These are phyloP conservation scores for Boletus barrowsii DNA, from an alignment of 768 basidiomycete species.

Conservation along the genomic window DNA sequence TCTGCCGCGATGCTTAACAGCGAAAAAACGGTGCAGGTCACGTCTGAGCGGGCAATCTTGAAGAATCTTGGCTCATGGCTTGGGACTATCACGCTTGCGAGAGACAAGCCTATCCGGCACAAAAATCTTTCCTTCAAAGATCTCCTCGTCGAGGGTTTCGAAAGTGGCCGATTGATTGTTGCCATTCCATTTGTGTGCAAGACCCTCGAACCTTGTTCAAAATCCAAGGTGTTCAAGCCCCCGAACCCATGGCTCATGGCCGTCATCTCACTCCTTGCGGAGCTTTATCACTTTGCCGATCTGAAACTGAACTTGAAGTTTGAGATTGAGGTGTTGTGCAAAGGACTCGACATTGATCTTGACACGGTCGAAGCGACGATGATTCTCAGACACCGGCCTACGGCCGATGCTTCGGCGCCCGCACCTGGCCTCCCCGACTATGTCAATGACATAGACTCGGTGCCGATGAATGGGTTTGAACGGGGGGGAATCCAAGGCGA, in stretches of 20 bases:
- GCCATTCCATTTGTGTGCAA: conserved; percentile 99
- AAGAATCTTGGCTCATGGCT: conserved; percentile 97
- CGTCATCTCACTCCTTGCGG: conserved; percentile 84
- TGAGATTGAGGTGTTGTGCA: conserved; percentile 97
- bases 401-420: conserved; percentile 45
- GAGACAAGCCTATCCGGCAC: conserved; percentile 89
- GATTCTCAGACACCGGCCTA: conserved; percentile 74
- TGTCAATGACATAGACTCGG: conserved; percentile 72
- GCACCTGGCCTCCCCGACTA: conserved; percentile 75
- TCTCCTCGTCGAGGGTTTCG: conserved; percentile 93
- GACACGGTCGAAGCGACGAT: conserved; percentile 81
- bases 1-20: conserved; percentile 84
- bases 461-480: conserved; percentile 74
- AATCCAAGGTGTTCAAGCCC: conserved; percentile 89
- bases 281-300: conserved; percentile 97
- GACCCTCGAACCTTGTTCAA: conserved; percentile 84
- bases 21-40: conserved; percentile 83
- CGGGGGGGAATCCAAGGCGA: conserved; percentile 47
- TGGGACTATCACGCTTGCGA: conserved; percentile 88
- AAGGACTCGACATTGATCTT: conserved; percentile 83
- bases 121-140: conserved; percentile 97
- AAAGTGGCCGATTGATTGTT: conserved; percentile 84
- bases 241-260: conserved; percentile 99
- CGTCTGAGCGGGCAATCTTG: conserved; percentile 78
- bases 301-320: conserved; percentile 96